Evolutionary conservation across 1,284 basidiomycete genomes (phyloP).

Genomic region (Tremellales sp.): DNA sequence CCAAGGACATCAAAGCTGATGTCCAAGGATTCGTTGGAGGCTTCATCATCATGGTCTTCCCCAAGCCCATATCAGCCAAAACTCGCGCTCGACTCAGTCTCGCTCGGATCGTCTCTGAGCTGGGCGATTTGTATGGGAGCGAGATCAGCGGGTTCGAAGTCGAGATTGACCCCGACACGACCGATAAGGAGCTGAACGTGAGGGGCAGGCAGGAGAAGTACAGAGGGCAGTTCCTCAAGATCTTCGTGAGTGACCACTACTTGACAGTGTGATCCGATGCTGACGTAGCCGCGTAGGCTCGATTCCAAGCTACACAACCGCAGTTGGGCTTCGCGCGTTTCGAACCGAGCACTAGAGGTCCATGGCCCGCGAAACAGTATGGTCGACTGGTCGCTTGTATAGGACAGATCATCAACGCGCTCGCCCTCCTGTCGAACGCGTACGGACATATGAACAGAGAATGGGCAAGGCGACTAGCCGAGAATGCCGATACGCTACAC

Average conservation of each 20-base stretch:
- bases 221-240: conserved; percentile 27
- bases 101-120: conserved; percentile 35
- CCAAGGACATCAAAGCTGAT: not conserved
- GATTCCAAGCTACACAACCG: conserved; percentile 20
- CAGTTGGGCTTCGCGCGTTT: conserved; percentile 30
- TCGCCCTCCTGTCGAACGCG: conserved; percentile 33
- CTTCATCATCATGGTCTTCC: conserved; percentile 44
- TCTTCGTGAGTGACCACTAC: conserved; percentile 22
- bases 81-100: conserved; percentile 34
- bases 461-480: conserved; percentile 28
- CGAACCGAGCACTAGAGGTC: conserved; percentile 42
- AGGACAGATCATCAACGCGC: conserved; percentile 25
- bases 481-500: conserved; percentile 30
- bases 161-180: conserved; percentile 16
- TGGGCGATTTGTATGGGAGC: conserved; percentile 38
- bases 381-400: conserved; percentile 26
- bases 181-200: not conserved
- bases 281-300: conserved; percentile 7
- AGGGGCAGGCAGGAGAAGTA: conserved; percentile 16
- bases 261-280: not conserved
- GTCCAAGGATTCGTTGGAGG: conserved; percentile 37
- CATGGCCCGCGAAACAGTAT: conserved; percentile 45
- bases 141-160: conserved; percentile 38
- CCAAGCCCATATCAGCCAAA: conserved; percentile 39
- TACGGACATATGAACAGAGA: conserved; percentile 29